Evolutionary conservation across 768 basidiomycete species (phyloP).

Genomic region (Rhodotorula kratochvilovae): DNA sequence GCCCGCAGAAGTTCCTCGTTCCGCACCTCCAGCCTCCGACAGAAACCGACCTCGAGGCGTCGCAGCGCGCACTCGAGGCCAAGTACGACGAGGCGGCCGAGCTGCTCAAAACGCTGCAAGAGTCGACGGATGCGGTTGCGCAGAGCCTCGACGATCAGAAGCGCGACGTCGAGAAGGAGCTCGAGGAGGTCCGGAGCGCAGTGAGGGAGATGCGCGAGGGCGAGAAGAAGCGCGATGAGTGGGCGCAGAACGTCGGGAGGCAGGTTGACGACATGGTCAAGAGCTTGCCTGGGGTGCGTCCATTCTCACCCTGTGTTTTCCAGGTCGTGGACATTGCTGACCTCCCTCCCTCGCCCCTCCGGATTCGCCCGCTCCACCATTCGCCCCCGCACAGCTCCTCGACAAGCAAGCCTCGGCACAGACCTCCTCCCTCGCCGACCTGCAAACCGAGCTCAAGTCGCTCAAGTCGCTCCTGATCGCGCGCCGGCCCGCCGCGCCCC

Average conservation of each 20-base stretch:
- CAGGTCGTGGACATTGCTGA: too few species aligned
- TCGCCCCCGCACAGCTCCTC: constrained; percentile 64
- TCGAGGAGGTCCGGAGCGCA: constrained; percentile 65
- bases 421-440: constrained; percentile 71
- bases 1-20: constrained; percentile 71
- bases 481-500: constrained; percentile 19
- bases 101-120: constrained; percentile 71
- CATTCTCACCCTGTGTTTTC: too few species aligned
- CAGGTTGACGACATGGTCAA: constrained; percentile 85
- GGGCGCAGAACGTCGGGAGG: constrained; percentile 82
- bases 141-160: constrained; percentile 71
- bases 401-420: constrained; percentile 86
- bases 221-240: constrained; percentile 67
- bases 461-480: constrained; percentile 70
- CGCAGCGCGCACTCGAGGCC: constrained; percentile 73
- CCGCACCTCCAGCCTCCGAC: constrained; percentile 87
- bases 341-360: too few species aligned
- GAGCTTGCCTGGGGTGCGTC: constrained; percentile 77
- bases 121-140: constrained; percentile 67
- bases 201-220: constrained; percentile 71
- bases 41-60: constrained; percentile 80
- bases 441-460: constrained; percentile 91
- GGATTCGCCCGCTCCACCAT: too few species aligned
- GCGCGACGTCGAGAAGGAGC: constrained; percentile 64
- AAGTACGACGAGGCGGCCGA: constrained; percentile 87